Conservation (phyloP, 2,329 filamentous ascomycete genomes). For the Neopestalotiopsis sp. region DNA sequence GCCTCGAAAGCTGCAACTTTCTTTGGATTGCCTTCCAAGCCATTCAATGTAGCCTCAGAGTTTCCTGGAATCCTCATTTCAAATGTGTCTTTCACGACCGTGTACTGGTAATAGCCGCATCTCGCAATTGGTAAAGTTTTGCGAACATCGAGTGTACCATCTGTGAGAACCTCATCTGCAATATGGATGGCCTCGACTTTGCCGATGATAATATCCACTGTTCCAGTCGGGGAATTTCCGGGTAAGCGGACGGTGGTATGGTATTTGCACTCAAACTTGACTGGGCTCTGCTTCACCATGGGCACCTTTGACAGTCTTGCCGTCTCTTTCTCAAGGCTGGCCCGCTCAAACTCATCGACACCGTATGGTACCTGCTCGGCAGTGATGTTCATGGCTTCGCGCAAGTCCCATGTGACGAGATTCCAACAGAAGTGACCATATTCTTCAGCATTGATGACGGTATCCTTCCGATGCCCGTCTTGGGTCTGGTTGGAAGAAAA, state of each 20-base stretch:
- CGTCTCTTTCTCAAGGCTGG: constrained; percentile 53
- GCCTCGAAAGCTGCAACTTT: constrained; percentile 1
- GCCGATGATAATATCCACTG: constrained; percentile 62
- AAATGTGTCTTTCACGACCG: constrained; percentile 59
- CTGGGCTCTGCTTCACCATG: constrained; percentile 57
- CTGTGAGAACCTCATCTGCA: constrained; percentile 55
- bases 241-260: constrained; percentile 59
- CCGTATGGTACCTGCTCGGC: constrained; percentile 54
- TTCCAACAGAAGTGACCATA: constrained; percentile 65
- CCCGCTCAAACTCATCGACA: constrained; percentile 59
- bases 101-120: constrained; percentile 66
- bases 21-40: neutral
- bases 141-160: constrained; percentile 58
- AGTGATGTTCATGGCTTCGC: constrained; percentile 60
- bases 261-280: constrained; percentile 64
- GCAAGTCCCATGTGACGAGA: constrained; percentile 60
- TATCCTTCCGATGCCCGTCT: constrained; percentile 55
- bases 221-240: constrained; percentile 61
- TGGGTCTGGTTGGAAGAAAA: constrained; percentile 63
- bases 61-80: constrained; percentile 58
- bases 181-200: constrained; percentile 63
- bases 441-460: constrained; percentile 58
- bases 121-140: constrained; percentile 65
- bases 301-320: constrained; percentile 37
- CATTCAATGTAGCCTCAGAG: constrained; percentile 22